Base-by-base conservation (phyloP, 1,284 basidiomycete genomes). In the Hemileia vastatrix region DNA sequence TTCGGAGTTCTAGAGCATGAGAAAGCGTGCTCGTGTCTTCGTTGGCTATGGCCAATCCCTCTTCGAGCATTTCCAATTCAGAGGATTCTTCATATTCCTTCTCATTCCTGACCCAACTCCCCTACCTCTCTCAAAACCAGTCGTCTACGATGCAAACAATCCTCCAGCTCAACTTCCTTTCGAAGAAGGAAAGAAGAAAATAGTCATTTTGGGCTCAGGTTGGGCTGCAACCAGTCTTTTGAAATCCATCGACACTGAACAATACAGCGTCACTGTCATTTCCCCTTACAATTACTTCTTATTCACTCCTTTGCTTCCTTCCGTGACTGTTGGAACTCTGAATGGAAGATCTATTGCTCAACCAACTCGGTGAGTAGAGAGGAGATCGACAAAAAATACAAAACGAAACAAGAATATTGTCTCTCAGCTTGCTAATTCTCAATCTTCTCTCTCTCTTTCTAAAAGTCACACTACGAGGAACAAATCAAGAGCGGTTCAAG, bases 231-330 rank as follows among this genome's bases (percentile, higher is more conserved):
- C 71, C 13, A 66, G 68, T 33, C 67, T 73, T 18, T 66, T 73
- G 23, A 70, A 72, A 57, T 65, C 65, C 64, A 70, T 73, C 36
- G 71, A 73, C 65, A 73, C 70, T 2, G 67, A 67, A 44, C 67
- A 72, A 45, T 73, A 71, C 68, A 72, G 71, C 55, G 68, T 73
- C 40, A 67, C 71, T n/a, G 70, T 73, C 36, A 71, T 73, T 57
- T 69, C 67, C 24, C 68, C 67, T 18, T 64, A 69, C 68, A 71
- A 72, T 66, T 72, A 72, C 68, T 72, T 59, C 68, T 67, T 73
- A 36, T 73, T 72, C 67, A 73, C 71, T 13, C 71, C 71, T 45
- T 66, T 73, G 24, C 64, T 73, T n/a, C n/a, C 74, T 33, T 73
- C 72, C 9, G 62, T 64, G 31, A 66, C 61, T n/a, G n/a, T n/a